Evolutionary conservation across 805 yeast genomes (phyloP), one percentile per base, ranked within the genome.

Genomic region (Yarrowia porcina): DNA sequence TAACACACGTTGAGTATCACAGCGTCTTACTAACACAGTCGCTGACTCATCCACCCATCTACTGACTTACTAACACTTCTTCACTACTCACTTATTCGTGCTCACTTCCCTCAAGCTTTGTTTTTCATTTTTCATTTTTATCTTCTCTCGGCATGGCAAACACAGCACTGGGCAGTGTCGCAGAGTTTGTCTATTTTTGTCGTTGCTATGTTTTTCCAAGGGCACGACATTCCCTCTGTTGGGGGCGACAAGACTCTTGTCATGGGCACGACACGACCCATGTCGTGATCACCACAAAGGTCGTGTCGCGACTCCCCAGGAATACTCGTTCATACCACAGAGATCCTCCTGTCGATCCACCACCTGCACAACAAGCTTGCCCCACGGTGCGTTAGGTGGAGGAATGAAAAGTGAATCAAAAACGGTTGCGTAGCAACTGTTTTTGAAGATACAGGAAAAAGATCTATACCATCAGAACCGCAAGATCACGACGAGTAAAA

Each of bases 321-420:
- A 5, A 6, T 15, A 1, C 18, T 15, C 35, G 6, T 32, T 4
- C 35, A 32, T 32, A 32, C 35, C 35, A 32, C 35, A 13, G 17
- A 36, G 41, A 36, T 36, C 41, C 32, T 44, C 50, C 35, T 44
- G 50, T 27, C 21, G 35, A 28, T 28, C 50, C 50, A 27, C 49
- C 49, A 23, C 15, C 50, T 44, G 50, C 50, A 28, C 15, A 27
- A 44, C 50, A 44, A 44, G 50, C 33, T 44, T 28, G 33, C 50
- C 50, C 50, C 50, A 44, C 50, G 23, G 33, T 27, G 50, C 50
- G 33, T 44, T 8, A 4, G 49, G 49, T 42, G 49, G 49, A 42
- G 49, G 25, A 39, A 39, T 10, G 27, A 39, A 39, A 39, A 21
- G 44, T 21, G 44, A 10, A 7, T n/a, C n/a, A n/a, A n/a, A n/a